Base-by-base conservation (phyloP, 176 grass and related monocot species). In the Panicum miliaceum region DNA sequence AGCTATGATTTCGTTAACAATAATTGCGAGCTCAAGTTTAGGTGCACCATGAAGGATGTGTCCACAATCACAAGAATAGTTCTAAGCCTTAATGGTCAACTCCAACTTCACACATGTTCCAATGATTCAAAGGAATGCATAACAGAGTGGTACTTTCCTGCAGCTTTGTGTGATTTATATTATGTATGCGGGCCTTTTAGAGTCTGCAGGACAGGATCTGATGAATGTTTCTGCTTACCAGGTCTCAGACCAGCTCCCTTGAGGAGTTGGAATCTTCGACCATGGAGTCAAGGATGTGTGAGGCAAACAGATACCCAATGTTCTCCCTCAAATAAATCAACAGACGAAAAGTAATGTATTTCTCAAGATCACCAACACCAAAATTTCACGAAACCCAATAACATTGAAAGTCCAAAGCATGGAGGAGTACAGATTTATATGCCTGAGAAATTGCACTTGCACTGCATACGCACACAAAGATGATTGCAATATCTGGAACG, bases 361-460 rank as follows among this genome's bases (percentile, higher is more conserved):
- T 60, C 8, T 81, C 20, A 48, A 43, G 82, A 83, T 90, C 20
- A 0, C 25, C 6, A 72, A 73, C 36, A 61, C 82, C 45, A 79
- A 61, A 40, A 23, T 86, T 50, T 68, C 73, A 66, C 65, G 1
- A 15, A 73, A 78, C 61, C 70, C 84, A 36, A 12, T 26, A 7
- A 22, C 40, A 37, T n/a, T 64, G 25, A 7, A 26, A 6, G 77
- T 12, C 34, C 64, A 53, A 51, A 71, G 65, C 62, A 32, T 46
- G 5, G n/a, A 82, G 19, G 56, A 78, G 42, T 90, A 73, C 52
- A 48, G 18, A 73, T 52, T 5, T n/a, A 75, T 81, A 65, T 86
- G 83, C 79, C 76, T 86, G 79, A 83, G 16, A 18, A 76, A 69
- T 27, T 89, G 87, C 69, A 57, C 84, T 47, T 90, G 83, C n/a